Conservation (phyloP, 768 basidiomycete species). For the Boletus speciosus region DNA sequence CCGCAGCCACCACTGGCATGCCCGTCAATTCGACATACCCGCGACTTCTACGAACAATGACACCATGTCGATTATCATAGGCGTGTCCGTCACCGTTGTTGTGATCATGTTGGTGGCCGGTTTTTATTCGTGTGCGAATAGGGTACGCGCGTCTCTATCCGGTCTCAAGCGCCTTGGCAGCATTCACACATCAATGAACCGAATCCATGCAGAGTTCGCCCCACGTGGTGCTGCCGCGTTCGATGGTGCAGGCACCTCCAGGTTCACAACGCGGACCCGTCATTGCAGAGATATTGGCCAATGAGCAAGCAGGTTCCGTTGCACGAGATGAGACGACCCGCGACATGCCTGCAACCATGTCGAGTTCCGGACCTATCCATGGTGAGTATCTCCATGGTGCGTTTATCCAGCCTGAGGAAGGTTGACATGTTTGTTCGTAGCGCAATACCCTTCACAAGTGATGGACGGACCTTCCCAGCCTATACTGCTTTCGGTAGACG, state of each 20-base stretch:
- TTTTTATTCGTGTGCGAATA: too few species aligned
- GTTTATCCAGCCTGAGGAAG: background rate
- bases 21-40: background rate
- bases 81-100: too few species aligned
- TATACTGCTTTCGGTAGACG: background rate
- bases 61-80: background rate
- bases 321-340: background rate
- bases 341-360: too few species aligned
- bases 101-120: background rate
- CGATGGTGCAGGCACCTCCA: background rate
- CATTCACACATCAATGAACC: background rate
- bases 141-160: background rate
- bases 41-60: too few species aligned
- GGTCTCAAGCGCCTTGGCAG: background rate
- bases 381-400: background rate
- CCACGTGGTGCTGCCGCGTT: background rate
- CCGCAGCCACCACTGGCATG: background rate
- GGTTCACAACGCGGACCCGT: background rate
- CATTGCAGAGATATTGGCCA: background rate
- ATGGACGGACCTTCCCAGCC: background rate
- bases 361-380: background rate
- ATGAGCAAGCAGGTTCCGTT: too few species aligned
- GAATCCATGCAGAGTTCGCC: background rate
- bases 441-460: background rate
- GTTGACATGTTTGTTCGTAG: background rate